Percentiles rank a stretch among this genome's conserved stretches.
Evolutionary conservation across 352 stramenopile species (phyloP).

Genomic region (Phytopythium delawarense): DNA sequence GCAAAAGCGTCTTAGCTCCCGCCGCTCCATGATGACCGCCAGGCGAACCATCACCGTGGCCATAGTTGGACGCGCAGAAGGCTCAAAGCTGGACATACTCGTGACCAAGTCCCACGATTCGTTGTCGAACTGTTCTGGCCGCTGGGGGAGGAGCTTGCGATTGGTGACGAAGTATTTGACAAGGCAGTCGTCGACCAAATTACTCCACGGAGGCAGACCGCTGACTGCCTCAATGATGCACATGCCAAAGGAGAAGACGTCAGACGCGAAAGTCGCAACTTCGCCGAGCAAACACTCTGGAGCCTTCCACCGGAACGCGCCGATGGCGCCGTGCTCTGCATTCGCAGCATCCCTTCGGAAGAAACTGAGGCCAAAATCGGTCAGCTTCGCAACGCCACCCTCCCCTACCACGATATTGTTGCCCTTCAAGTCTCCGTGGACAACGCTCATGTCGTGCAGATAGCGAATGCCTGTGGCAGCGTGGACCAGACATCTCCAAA

Average conservation of each 20-base stretch:
- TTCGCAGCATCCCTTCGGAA: neutral
- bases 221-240: neutral
- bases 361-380: neutral
- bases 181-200: neutral
- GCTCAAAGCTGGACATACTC: neutral
- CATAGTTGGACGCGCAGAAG: neutral
- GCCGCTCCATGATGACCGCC: neutral
- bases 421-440: neutral
- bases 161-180: neutral
- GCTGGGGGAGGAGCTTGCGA: neutral
- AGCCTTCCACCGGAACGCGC: neutral
- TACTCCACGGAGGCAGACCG: neutral
- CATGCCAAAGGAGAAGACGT: neutral
- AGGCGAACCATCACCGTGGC: neutral
- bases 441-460: neutral
- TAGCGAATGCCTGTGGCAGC: neutral
- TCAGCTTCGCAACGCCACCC: neutral
- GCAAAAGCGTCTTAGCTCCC: neutral
- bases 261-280: neutral
- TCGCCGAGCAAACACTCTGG: neutral
- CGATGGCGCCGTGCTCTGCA: neutral
- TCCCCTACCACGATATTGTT: neutral
- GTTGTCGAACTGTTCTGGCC: neutral
- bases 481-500: neutral
- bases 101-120: neutral